Conservation (phyloP, 1,139 yeast genomes). For the Candida tropicalis region DNA sequence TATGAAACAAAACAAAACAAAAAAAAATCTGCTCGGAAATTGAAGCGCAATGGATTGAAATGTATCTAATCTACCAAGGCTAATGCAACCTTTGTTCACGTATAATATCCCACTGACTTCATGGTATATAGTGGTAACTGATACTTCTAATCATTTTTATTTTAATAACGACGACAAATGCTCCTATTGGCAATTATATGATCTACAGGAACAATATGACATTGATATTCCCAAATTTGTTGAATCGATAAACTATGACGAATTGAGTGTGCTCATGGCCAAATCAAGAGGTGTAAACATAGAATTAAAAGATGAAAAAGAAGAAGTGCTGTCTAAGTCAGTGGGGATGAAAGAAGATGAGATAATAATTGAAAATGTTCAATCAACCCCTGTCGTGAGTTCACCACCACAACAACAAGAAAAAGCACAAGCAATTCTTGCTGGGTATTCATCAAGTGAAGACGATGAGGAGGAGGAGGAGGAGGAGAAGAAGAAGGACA, state of each 20-base stretch:
- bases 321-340: too few species aligned
- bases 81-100: constrained; percentile 20
- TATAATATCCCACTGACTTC: constrained; percentile 21
- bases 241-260: constrained; percentile 30
- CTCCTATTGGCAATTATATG: constrained; percentile 40
- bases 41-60: too few species aligned
- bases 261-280: constrained; percentile 34
- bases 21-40: too few species aligned
- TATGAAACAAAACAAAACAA: neutral
- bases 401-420: constrained; percentile 4
- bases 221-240: constrained; percentile 18
- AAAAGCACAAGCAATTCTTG: constrained; percentile 8
- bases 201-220: constrained; percentile 21
- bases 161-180: constrained; percentile 22
- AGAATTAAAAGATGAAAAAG: constrained; percentile 13
- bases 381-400: neutral
- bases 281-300: constrained; percentile 30
- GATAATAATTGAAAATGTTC: constrained; percentile 3
- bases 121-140: constrained; percentile 37
- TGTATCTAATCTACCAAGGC: too few species aligned
- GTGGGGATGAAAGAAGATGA: too few species aligned
- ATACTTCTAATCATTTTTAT: constrained; percentile 34
- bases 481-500: constrained; percentile 18
- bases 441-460: constrained; percentile 20
- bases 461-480: constrained; percentile 16